These are phyloP conservation scores for Rhodotorula graminis DNA, from an alignment of 768 basidiomycete genomes.

Conservation along the genomic window DNA sequence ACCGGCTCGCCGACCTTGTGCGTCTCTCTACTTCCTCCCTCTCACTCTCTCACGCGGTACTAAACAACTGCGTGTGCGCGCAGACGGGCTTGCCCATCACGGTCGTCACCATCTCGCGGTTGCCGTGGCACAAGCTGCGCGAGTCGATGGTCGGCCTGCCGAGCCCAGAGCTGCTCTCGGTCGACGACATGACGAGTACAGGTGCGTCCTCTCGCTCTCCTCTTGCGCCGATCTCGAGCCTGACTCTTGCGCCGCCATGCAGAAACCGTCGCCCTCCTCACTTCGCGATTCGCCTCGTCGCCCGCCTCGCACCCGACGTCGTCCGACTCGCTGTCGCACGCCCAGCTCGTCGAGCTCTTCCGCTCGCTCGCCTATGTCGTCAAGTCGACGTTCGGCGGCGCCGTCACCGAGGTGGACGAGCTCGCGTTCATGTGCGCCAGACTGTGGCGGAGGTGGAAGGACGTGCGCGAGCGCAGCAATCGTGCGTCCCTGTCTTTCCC, in stretches of 20 bases:
- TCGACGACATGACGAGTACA: constrained; percentile 5
- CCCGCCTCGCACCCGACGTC: background rate
- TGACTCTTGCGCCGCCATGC: too few relatives aligned
- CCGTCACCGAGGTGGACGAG: constrained; percentile 14
- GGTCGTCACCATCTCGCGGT: constrained; percentile 15
- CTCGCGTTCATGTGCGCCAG: constrained; percentile 18
- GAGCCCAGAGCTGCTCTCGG: constrained; percentile 7
- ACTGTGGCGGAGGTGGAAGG: constrained; percentile 26
- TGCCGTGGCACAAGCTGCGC: constrained; percentile 27
- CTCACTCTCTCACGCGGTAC: too few relatives aligned
- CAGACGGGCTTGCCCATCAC: constrained; percentile 28
- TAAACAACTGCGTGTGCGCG: too few relatives aligned
- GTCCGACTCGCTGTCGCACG: background rate
- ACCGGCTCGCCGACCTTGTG: constrained; percentile 23
- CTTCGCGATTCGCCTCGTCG: constrained; percentile 9
- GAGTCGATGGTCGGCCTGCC: constrained; percentile 34
- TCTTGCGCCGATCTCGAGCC: background rate
- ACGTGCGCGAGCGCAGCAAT: constrained; percentile 18
- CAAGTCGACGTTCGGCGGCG: constrained; percentile 10
- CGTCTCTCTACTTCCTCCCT: background rate
- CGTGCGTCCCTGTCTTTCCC: constrained; percentile 1
- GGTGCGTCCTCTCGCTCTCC: background rate
- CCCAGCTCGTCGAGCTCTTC: constrained; percentile 15
- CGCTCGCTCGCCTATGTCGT: constrained; percentile 15
- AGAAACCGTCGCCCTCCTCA: constrained; percentile 12